Conservation (phyloP, 192 early-diverging fungal species). For the Rhizophagus sp. region DNA sequence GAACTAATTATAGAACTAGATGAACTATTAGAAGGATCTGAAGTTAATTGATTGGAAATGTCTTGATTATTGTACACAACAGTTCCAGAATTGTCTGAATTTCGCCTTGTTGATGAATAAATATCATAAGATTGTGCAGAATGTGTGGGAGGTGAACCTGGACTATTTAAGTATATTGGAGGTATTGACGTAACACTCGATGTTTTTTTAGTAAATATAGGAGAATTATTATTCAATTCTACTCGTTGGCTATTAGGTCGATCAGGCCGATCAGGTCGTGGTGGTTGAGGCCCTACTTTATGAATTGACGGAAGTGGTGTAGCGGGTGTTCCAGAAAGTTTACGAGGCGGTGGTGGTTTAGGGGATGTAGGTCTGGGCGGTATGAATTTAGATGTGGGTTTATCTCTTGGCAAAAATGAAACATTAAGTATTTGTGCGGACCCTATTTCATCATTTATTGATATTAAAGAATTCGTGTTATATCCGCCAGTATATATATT, state of each 20-base stretch:
- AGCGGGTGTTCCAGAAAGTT: background rate
- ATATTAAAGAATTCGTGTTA: background rate
- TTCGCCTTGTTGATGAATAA: background rate
- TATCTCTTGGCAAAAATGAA: background rate
- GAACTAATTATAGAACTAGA: background rate
- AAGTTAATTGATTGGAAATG: background rate
- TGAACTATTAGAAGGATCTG: background rate
- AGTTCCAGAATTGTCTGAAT: background rate
- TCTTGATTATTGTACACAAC: background rate
- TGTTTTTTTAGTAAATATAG: background rate
- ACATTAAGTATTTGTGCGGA: constrained; percentile 8
- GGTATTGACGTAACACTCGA: background rate
- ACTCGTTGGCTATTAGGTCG: background rate
- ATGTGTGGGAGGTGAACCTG: background rate
- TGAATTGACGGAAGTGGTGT: background rate
- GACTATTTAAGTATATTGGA: background rate
- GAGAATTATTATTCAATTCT: background rate
- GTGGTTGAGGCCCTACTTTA: background rate
- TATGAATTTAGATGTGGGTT: background rate
- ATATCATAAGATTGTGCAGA: background rate
- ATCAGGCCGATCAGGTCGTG: background rate
- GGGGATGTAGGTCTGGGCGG: background rate
- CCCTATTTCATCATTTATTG: background rate
- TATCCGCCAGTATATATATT: too few relatives aligned
- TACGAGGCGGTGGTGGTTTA: background rate